These are phyloP conservation scores for Rhizoclosmatium sp. DNA, from an alignment of 192 early-diverging fungal species.

Conservation along the genomic window DNA sequence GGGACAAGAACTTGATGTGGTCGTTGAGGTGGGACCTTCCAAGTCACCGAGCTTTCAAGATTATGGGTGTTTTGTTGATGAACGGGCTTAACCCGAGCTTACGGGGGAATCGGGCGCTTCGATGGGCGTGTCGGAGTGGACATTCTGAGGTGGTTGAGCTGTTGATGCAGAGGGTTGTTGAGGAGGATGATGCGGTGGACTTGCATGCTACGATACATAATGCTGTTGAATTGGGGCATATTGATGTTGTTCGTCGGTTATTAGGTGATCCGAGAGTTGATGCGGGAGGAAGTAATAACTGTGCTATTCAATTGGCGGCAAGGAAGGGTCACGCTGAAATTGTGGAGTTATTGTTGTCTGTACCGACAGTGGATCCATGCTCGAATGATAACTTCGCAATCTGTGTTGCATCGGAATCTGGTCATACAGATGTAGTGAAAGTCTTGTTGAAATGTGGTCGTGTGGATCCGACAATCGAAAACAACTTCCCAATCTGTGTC, in stretches of 20 bases:
- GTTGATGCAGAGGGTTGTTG: conserved; percentile 1
- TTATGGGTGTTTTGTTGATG: not conserved
- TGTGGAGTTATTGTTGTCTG: conserved; percentile 19
- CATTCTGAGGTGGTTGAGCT: not conserved
- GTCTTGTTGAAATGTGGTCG: not conserved
- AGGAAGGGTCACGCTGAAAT: conserved; percentile 21
- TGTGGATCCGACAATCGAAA: not conserved
- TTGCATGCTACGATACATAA: not conserved
- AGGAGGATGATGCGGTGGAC: conserved; percentile 5
- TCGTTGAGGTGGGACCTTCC: not conserved
- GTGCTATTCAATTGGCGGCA: not conserved
- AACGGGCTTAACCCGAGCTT: not conserved
- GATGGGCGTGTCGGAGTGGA: conserved; percentile 8
- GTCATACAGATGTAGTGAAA: conserved; percentile 5
- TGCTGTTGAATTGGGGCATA: conserved; percentile 1
- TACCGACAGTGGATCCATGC: not conserved
- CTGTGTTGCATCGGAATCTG: not conserved
- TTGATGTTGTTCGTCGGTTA: not conserved
- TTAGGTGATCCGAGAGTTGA: not conserved
- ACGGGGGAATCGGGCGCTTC: not conserved
- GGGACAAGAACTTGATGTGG: not conserved
- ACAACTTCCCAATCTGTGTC: not conserved
- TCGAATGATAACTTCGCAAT: conserved; percentile 18
- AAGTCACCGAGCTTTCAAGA: not conserved
- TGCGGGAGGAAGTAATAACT: not conserved